Percentiles rank a stretch among this genome's conserved stretches.
Conservation (phyloP, 768 basidiomycete species). For the Lactarius tabidus region DNA sequence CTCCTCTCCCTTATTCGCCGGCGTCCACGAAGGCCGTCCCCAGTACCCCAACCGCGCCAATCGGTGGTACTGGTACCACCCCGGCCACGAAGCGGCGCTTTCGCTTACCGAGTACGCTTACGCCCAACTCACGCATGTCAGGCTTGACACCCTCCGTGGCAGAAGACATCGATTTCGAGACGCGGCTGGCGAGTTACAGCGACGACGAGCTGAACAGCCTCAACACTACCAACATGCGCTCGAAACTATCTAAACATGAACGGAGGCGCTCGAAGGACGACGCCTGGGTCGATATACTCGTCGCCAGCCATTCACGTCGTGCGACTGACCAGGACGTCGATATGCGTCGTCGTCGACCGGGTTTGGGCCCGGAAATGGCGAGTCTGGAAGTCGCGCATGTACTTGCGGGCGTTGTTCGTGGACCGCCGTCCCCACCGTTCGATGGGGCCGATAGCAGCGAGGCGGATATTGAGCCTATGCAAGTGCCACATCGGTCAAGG, state of each 20-base stretch:
- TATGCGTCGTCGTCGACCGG: constrained; percentile 32
- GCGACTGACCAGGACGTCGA: constrained; percentile 56
- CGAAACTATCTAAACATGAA: constrained; percentile 39
- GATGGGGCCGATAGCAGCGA: constrained; percentile 34
- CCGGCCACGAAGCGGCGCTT: constrained; percentile 49
- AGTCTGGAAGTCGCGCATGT: constrained; percentile 71
- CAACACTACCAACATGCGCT: not conserved
- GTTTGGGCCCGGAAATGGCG: constrained; percentile 64
- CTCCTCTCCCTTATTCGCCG: constrained; percentile 9
- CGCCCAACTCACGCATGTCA: constrained; percentile 45
- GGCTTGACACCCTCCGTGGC: constrained; percentile 66
- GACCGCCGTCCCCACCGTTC: constrained; percentile 36
- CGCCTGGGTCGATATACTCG: constrained; percentile 86
- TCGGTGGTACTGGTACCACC: no score
- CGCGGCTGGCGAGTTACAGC: constrained; percentile 62
- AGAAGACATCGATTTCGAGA: constrained; percentile 79
- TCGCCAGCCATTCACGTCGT: constrained; percentile 51
- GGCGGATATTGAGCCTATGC: constrained; percentile 29
- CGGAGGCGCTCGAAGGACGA: constrained; percentile 53
- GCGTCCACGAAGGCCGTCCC: not conserved
- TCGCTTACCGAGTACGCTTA: constrained; percentile 52
- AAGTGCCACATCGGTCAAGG: constrained; percentile 16
- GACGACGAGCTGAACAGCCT: constrained; percentile 37
- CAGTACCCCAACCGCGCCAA: constrained; percentile 33
- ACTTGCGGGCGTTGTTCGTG: constrained; percentile 54